These are phyloP conservation scores for Ophiostoma pallidulum DNA, from an alignment of 2,329 filamentous ascomycete species.

Conservation along the genomic window DNA sequence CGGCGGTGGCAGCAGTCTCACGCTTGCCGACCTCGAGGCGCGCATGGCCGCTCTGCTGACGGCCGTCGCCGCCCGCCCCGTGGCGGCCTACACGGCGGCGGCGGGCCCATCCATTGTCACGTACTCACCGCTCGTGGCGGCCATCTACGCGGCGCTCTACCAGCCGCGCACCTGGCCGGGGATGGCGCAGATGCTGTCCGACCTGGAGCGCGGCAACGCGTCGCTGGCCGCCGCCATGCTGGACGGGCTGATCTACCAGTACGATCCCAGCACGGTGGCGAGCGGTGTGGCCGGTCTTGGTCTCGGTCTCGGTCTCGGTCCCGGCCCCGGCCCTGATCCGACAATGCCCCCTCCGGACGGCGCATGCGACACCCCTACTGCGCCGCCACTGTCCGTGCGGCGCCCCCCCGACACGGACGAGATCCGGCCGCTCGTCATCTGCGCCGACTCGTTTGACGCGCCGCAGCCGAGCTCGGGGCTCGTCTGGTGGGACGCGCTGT, in stretches of 20 bases:
- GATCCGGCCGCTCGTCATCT: constrained; percentile 33
- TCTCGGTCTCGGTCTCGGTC: too few relatives aligned
- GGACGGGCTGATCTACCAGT: constrained; percentile 31
- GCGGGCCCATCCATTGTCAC: constrained; percentile 37
- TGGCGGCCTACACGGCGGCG: constrained; percentile 28
- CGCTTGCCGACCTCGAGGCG: constrained; percentile 26
- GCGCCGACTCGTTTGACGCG: constrained; percentile 37
- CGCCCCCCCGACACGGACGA: constrained; percentile 28
- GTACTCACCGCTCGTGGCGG: constrained; percentile 32
- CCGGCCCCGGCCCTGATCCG: too few relatives aligned
- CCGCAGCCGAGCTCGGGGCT: constrained; percentile 28
- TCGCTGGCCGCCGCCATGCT: constrained; percentile 32
- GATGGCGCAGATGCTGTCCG: constrained; percentile 31
- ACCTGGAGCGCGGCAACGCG: constrained; percentile 36
- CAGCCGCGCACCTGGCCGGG: constrained; percentile 33
- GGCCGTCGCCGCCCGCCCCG: constrained; percentile 29
- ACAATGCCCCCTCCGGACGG: too few relatives aligned
- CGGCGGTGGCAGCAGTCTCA: constrained; percentile 14
- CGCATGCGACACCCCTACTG: too few relatives aligned
- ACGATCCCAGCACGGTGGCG: constrained; percentile 26
- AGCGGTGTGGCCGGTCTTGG: too few relatives aligned
- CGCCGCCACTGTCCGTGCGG: not conserved
- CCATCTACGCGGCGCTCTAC: constrained; percentile 35
- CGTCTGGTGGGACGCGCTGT: constrained; percentile 36
- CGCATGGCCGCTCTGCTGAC: constrained; percentile 32